phyloP scores from a whole-genome alignment of 129 eudicot genomes.

The Flaveria ramosissima region DNA sequence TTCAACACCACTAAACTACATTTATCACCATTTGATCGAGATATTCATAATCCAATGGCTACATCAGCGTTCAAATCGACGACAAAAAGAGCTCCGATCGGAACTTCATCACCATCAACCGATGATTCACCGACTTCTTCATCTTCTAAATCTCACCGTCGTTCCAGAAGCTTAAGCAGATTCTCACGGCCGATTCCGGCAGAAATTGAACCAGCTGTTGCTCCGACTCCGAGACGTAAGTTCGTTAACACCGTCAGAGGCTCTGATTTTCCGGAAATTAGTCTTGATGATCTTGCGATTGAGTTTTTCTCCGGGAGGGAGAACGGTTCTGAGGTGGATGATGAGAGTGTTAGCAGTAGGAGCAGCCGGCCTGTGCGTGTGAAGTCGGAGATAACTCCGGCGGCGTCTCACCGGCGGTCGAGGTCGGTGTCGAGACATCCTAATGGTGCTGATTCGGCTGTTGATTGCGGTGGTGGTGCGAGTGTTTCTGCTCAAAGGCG shows the following conservation, averaged over 20 bases:
- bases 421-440: constrained; percentile 78
- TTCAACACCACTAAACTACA: background rate
- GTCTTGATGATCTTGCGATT: constrained; percentile 87
- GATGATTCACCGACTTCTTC: constrained; percentile 43
- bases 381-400: constrained; percentile 39
- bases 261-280: constrained; percentile 59
- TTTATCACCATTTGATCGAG: background rate
- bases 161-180: constrained; percentile 80
- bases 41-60: constrained; percentile 52
- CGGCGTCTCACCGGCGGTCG: constrained; percentile 54
- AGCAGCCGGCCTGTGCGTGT: constrained; percentile 39
- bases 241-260: constrained; percentile 90
- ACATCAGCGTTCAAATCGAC: constrained; percentile 93
- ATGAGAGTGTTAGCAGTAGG: constrained; percentile 33
- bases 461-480: constrained; percentile 6
- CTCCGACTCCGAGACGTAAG: constrained; percentile 64
- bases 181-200: constrained; percentile 56
- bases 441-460: constrained; percentile 13
- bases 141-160: constrained; percentile 44
- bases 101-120: constrained; percentile 32
- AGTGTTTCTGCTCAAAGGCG: constrained; percentile 32
- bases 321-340: constrained; percentile 23
- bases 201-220: constrained; percentile 28
- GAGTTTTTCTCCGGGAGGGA: constrained; percentile 67
- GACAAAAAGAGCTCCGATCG: constrained; percentile 59